These are phyloP conservation scores for Boletus sp. DNA, from an alignment of 768 basidiomycete genomes.

Conservation along the genomic window DNA sequence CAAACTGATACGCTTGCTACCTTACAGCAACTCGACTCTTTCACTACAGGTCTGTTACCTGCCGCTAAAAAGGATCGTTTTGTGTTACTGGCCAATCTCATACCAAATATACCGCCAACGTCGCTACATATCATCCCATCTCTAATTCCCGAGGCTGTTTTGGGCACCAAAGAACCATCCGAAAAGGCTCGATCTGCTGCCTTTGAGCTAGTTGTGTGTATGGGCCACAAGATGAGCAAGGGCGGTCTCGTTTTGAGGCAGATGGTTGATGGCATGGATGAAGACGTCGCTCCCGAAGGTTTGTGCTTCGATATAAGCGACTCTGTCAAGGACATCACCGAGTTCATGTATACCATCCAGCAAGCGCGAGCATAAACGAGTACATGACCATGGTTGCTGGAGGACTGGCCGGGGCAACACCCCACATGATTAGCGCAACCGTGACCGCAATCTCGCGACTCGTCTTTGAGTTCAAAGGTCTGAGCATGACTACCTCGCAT, in stretches of 20 bases:
- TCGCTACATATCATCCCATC: conserved; percentile 83
- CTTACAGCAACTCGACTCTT: conserved; percentile 62
- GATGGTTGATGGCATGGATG: conserved; percentile 82
- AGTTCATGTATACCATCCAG: conserved; percentile 33
- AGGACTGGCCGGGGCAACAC: conserved; percentile 87
- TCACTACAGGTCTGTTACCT: conserved; percentile 62
- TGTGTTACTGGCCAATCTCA: conserved; percentile 64
- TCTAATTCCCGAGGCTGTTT: conserved; percentile 88
- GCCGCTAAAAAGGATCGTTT: conserved; percentile 96
- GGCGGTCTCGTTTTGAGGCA: conserved; percentile 81
- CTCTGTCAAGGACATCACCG: conserved; percentile 1
- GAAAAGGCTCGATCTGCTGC: conserved; percentile 87
- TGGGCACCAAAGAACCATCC: conserved; percentile 96
- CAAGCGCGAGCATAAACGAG: conserved; percentile 78
- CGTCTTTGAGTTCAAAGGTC: conserved; percentile 95
- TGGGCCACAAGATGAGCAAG: conserved; percentile 88
- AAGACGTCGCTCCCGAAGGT: conserved; percentile 52
- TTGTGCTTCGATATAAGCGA: conserved; percentile 4
- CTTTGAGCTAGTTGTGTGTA: conserved; percentile 84
- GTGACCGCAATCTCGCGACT: conserved; percentile 92
- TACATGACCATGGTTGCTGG: conserved; percentile 97
- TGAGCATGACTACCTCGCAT: not conserved
- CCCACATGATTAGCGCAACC: conserved; percentile 98
- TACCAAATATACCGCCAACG: conserved; percentile 65
- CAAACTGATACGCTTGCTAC: conserved; percentile 53